Conservation (phyloP, 441 rosid genomes). For the Eruca vesicaria region DNA sequence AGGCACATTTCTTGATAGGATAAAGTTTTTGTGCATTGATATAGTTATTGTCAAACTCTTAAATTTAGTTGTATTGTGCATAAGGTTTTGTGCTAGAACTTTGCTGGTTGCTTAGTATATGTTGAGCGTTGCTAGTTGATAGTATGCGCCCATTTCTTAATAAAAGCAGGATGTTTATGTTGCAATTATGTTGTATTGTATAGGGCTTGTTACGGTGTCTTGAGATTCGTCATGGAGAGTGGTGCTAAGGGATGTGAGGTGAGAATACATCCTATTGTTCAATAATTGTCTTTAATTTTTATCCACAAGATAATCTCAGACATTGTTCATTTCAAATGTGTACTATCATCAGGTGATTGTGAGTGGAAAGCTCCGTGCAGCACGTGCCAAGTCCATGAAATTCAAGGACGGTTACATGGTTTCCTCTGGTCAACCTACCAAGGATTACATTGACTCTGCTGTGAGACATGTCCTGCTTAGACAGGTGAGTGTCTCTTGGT, state of each 20-base stretch:
- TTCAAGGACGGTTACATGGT: constrained; percentile 75
- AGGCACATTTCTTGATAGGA: neutral
- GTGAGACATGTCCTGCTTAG: constrained; percentile 54
- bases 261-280: neutral
- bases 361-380: constrained; percentile 54
- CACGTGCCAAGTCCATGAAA: constrained; percentile 62
- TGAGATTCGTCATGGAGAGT: constrained; percentile 68
- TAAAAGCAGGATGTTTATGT: neutral
- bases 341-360: constrained; percentile 44
- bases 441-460: constrained; percentile 61
- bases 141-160: neutral
- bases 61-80: no score
- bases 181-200: neutral
- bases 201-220: constrained; percentile 67
- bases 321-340: neutral
- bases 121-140: neutral
- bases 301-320: neutral
- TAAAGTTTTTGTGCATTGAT: no score
- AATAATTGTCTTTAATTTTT: neutral
- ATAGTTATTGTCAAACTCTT: no score
- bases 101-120: neutral
- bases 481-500: constrained; percentile 36
- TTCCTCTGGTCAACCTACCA: constrained; percentile 64
- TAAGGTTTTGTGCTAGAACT: no score
- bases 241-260: constrained; percentile 78